Evolutionary conservation across 2,329 filamentous ascomycete genomes (phyloP).

Genomic region (Alternaria angustiovoidea): DNA sequence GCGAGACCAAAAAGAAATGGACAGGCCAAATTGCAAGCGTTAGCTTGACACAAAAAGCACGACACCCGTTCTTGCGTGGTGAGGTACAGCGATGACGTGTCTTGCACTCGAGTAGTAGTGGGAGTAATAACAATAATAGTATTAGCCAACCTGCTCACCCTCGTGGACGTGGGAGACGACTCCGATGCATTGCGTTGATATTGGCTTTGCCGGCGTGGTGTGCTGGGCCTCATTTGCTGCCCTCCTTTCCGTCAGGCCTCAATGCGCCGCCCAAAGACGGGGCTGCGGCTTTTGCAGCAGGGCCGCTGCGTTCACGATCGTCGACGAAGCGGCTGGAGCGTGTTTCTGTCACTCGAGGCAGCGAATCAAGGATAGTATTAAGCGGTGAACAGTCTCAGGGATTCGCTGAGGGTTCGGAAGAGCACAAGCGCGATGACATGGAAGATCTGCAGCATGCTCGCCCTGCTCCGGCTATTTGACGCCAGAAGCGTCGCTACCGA

Average conservation of each 20-base stretch:
- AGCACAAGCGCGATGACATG: conserved; percentile 51
- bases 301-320: conserved; percentile 35
- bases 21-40: conserved; percentile 31
- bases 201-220: conserved; percentile 25
- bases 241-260: conserved; percentile 38
- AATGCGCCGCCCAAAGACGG: conserved; percentile 36
- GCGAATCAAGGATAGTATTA: conserved; percentile 42
- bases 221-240: conserved; percentile 39
- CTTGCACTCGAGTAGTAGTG: not conserved
- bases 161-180: not conserved
- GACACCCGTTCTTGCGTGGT: conserved; percentile 24
- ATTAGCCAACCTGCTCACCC: conserved; percentile 7
- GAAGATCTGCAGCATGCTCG: conserved; percentile 52
- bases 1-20: conserved; percentile 40
- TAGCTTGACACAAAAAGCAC: conserved; percentile 44
- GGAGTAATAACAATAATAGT: conserved; percentile 15
- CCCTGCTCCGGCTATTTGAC: conserved; percentile 47
- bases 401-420: conserved; percentile 42
- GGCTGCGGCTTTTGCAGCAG: conserved; percentile 38
- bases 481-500: conserved; percentile 47
- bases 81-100: conserved; percentile 43
- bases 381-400: conserved; percentile 52
- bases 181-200: conserved; percentile 20
- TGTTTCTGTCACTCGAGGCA: conserved; percentile 34
- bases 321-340: conserved; percentile 20